phyloP scores from a whole-genome alignment of 768 basidiomycete species.

The Grammothele lineata region DNA sequence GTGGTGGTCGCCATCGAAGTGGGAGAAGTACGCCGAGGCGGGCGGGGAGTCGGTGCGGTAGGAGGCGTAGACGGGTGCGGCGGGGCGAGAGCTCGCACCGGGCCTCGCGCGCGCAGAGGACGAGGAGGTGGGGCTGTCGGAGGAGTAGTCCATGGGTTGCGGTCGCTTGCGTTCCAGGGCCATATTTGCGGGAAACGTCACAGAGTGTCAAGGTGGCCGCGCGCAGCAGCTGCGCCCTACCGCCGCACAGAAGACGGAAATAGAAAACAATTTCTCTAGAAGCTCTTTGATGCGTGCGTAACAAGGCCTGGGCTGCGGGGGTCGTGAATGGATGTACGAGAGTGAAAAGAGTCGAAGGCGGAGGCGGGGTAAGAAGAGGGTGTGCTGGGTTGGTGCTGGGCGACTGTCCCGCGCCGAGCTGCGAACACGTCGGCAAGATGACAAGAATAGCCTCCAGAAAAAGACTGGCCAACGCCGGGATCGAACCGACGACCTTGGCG shows the following conservation, averaged over 20 bases:
- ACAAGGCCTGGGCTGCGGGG: too few species aligned
- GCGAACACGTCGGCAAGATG: too few species aligned
- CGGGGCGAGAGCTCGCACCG: slow-evolving; percentile 2
- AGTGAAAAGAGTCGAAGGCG: too few species aligned
- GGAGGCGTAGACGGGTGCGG: slow-evolving; percentile 1
- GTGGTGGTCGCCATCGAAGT: slow-evolving; percentile 44
- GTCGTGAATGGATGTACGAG: too few species aligned
- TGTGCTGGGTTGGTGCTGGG: too few species aligned
- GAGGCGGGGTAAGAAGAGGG: too few species aligned
- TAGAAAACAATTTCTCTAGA: too few species aligned
- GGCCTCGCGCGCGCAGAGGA: slow-evolving; percentile 9
- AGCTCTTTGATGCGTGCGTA: too few species aligned
- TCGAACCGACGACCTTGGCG: slow-evolving; percentile 22
- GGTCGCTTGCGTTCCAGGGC: slow-evolving; percentile 18
- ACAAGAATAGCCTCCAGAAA: background rate
- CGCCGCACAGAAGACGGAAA: too few species aligned
- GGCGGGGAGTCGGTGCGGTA: slow-evolving; percentile 56
- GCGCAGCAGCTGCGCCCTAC: too few species aligned
- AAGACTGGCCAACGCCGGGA: slow-evolving; percentile 18
- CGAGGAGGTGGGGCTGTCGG: background rate
- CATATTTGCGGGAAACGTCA: slow-evolving; percentile 2
- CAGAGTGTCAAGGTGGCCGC: background rate
- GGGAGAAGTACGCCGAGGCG: slow-evolving; percentile 75
- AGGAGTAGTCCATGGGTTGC: slow-evolving; percentile 3
- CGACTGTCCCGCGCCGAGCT: too few species aligned